Conservation (phyloP, 768 basidiomycete species). For the Aureoboletus auriporus region DNA sequence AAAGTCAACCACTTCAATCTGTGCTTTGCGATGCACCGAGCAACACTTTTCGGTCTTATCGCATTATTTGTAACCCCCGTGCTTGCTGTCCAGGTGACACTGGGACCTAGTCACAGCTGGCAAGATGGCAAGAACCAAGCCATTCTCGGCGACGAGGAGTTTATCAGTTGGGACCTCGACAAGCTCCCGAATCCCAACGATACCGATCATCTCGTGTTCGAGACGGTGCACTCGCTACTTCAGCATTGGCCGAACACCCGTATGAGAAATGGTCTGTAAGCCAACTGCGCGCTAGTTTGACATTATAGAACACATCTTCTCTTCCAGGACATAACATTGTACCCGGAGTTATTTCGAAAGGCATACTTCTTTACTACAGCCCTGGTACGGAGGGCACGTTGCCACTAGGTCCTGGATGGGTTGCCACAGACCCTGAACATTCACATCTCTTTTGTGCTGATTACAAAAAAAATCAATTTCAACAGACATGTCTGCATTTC, state of each 20-base stretch:
- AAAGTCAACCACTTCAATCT: too few species aligned
- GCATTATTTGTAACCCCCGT: too few species aligned
- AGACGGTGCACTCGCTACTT: slow-evolving; percentile 11
- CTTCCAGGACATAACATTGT: slow-evolving; percentile 23
- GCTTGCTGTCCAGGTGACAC: too few species aligned
- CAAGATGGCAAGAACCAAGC: too few species aligned
- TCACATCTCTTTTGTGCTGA: slow-evolving; percentile 35
- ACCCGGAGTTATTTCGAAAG: slow-evolving; percentile 31
- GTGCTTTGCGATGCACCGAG: too few species aligned
- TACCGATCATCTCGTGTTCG: slow-evolving; percentile 23
- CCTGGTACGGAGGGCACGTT: slow-evolving; percentile 6
- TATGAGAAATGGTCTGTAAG: slow-evolving; percentile 38
- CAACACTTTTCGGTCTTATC: too few species aligned
- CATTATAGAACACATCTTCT: not conserved
- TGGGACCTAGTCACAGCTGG: too few species aligned
- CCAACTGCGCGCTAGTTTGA: not conserved
- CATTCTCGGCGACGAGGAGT: too few species aligned
- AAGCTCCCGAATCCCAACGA: slow-evolving; percentile 19
- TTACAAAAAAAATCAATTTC: not conserved
- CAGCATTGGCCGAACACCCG: slow-evolving; percentile 46
- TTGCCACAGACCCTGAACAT: slow-evolving; percentile 34
- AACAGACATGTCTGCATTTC: slow-evolving; percentile 15
- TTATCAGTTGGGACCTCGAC: slow-evolving; percentile 21
- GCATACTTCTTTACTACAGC: slow-evolving; percentile 36
- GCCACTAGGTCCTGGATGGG: slow-evolving; percentile 32